A percentile compares a stretch with the other conserved stretches of the same genome.
Evolutionary conservation across 176 grass and related monocot genomes (phyloP).

Genomic region (Zoysia pacifica): DNA sequence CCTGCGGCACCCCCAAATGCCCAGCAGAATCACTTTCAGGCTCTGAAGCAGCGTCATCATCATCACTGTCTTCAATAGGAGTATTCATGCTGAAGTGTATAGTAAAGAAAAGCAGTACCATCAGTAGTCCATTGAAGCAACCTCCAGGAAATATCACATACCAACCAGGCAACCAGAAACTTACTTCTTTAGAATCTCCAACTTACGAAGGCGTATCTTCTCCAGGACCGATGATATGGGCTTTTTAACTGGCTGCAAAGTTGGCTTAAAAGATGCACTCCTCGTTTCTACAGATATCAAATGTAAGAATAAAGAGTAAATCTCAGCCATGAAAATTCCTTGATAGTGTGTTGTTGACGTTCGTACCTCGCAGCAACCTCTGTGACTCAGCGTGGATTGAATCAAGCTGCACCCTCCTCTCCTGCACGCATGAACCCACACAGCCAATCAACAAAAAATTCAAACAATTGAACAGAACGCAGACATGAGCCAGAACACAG

Average conservation of each 20-base stretch:
- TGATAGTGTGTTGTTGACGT: background rate
- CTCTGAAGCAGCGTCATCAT: conserved; percentile 29
- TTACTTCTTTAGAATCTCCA: conserved; percentile 74
- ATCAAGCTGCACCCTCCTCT: conserved; percentile 62
- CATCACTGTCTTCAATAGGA: conserved; percentile 30
- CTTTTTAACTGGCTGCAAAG: conserved; percentile 60
- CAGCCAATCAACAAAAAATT: conserved; percentile 19
- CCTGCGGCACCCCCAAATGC: conserved; percentile 11
- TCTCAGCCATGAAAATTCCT: background rate
- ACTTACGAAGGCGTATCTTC: conserved; percentile 88
- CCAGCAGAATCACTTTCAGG: conserved; percentile 15
- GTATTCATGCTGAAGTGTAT: conserved; percentile 47
- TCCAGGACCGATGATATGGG: conserved; percentile 90
- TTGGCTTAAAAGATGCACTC: conserved; percentile 69
- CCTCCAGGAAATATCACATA: background rate
- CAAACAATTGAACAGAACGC: background rate
- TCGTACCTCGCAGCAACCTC: conserved; percentile 77
- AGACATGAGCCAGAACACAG: background rate
- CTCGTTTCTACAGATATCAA: conserved; percentile 61
- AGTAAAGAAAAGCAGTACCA: background rate
- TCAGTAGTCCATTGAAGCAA: background rate
- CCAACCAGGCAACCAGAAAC: background rate
- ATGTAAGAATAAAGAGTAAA: background rate
- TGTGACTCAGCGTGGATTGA: conserved; percentile 72
- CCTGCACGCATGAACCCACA: conserved; percentile 52